Conservation (phyloP, 805 yeast genomes). For the Scheffersomyces lignosus region DNA sequence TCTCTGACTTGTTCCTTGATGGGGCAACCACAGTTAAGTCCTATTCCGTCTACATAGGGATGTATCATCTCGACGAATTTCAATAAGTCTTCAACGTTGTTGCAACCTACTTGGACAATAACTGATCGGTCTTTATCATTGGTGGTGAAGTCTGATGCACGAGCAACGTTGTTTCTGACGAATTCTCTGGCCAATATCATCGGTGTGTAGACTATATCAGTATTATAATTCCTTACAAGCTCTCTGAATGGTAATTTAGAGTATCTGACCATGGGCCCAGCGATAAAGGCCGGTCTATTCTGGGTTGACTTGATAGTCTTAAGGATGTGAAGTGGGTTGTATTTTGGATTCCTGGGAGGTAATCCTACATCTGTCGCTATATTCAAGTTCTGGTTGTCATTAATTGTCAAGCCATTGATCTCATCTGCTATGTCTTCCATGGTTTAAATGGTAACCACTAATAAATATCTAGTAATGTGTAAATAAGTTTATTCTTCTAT, state of each 20-base stretch:
- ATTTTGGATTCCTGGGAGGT: conserved; percentile 20
- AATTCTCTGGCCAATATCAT: conserved; percentile 96
- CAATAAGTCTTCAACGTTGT: conserved; percentile 76
- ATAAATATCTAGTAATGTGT: too few relatives aligned
- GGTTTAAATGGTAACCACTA: conserved; percentile 11
- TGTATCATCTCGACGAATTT: conserved; percentile 86
- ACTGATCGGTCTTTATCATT: conserved; percentile 67
- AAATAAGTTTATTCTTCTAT: too few relatives aligned
- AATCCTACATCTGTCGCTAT: too few relatives aligned
- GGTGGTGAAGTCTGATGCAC: conserved; percentile 83
- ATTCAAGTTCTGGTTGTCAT: too few relatives aligned
- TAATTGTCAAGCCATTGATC: not conserved
- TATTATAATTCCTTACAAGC: conserved; percentile 63
- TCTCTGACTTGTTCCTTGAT: conserved; percentile 91
- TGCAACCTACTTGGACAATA: conserved; percentile 88
- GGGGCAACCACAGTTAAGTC: conserved; percentile 97
- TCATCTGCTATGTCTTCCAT: conserved; percentile 6
- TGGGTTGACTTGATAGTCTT: conserved; percentile 19
- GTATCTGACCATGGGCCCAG: conserved; percentile 97
- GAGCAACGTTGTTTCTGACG: conserved; percentile 78
- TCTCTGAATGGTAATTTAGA: conserved; percentile 91
- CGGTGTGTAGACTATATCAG: conserved; percentile 89
- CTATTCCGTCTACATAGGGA: conserved; percentile 91
- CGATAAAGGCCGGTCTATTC: conserved; percentile 39
- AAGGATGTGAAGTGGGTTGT: conserved; percentile 37